Conservation (phyloP, 257 asterid species). For the Petrea volubilis region DNA sequence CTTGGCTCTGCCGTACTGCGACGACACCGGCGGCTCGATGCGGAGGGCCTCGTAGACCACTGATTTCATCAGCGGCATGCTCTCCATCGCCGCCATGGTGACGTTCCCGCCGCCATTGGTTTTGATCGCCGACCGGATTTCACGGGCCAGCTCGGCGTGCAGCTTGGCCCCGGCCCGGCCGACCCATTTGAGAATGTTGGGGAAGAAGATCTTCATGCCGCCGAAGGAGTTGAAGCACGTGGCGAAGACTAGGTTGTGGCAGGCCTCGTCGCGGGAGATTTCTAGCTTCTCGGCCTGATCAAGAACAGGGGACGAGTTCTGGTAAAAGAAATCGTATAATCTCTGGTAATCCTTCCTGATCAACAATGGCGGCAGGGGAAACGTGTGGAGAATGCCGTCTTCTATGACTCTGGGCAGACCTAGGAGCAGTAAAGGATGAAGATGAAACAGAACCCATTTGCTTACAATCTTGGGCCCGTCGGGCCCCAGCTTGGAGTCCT, state of each 20-base stretch:
- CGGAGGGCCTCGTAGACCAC: slow-evolving; percentile 74
- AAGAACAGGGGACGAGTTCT: slow-evolving; percentile 46
- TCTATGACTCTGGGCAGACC: slow-evolving; percentile 64
- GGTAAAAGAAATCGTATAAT: slow-evolving; percentile 64
- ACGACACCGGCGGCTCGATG: slow-evolving; percentile 78
- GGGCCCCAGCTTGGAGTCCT: slow-evolving; percentile 46
- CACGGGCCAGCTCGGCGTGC: slow-evolving; percentile 59
- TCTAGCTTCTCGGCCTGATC: slow-evolving; percentile 66
- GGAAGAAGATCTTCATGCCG: slow-evolving; percentile 74
- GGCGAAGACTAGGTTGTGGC: slow-evolving; percentile 71
- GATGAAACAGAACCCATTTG: slow-evolving; percentile 74
- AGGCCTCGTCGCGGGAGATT: slow-evolving; percentile 70
- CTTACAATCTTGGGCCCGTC: slow-evolving; percentile 65
- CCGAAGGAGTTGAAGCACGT: slow-evolving; percentile 89
- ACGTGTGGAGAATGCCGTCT: slow-evolving; percentile 59
- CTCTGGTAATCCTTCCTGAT: slow-evolving; percentile 59
- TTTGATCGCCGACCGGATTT: slow-evolving; percentile 57
- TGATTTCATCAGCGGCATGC: slow-evolving; percentile 80
- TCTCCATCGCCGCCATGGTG: slow-evolving; percentile 64
- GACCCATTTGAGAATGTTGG: slow-evolving; percentile 74
- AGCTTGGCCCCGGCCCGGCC: slow-evolving; percentile 68
- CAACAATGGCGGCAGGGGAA: slow-evolving; percentile 57
- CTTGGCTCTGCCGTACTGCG: slow-evolving; percentile 75
- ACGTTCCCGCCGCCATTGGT: slow-evolving; percentile 47
- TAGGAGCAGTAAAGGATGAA: slow-evolving; percentile 58